Evolutionary conservation across 805 yeast genomes (phyloP).

Genomic region (Debaryomyces prosopidis): DNA sequence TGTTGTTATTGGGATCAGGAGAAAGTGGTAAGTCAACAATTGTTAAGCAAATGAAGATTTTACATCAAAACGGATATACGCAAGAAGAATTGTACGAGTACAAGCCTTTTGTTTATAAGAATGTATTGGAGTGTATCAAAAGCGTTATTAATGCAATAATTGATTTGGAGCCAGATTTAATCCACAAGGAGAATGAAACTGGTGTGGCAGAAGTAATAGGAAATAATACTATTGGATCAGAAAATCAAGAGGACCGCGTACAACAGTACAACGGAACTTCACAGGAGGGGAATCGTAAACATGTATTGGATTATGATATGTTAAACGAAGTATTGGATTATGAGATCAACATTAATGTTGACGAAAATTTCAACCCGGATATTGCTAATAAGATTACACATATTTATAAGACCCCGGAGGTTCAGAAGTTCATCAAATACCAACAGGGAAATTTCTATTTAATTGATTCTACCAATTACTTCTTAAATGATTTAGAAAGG

Average conservation of each 20-base stretch:
- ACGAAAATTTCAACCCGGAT: constrained; percentile 49
- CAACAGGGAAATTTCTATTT: constrained; percentile 74
- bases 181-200: constrained; percentile 14
- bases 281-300: constrained; percentile 11
- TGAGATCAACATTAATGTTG: constrained; percentile 55
- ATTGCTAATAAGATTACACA: constrained; percentile 49
- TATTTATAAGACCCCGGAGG: constrained; percentile 59
- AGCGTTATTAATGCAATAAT: constrained; percentile 66
- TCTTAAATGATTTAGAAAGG: constrained; percentile 65
- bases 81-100: constrained; percentile 72
- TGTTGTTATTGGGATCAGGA: constrained; percentile 83
- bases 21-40: constrained; percentile 82
- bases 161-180: constrained; percentile 47
- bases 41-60: constrained; percentile 77
- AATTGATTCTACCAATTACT: constrained; percentile 82
- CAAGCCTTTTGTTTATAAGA: constrained; percentile 76
- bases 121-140: constrained; percentile 74
- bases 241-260: constrained; percentile 7
- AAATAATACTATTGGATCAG: constrained; percentile 1
- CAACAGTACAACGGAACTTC: constrained; percentile 12
- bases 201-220: constrained; percentile 1
- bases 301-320: constrained; percentile 33
- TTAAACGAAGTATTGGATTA: constrained; percentile 46
- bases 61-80: constrained; percentile 71
- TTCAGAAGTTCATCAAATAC: constrained; percentile 54